Base-by-base conservation (phyloP, 306 rosid species). In the Sphenostylis stenocarpa region DNA sequence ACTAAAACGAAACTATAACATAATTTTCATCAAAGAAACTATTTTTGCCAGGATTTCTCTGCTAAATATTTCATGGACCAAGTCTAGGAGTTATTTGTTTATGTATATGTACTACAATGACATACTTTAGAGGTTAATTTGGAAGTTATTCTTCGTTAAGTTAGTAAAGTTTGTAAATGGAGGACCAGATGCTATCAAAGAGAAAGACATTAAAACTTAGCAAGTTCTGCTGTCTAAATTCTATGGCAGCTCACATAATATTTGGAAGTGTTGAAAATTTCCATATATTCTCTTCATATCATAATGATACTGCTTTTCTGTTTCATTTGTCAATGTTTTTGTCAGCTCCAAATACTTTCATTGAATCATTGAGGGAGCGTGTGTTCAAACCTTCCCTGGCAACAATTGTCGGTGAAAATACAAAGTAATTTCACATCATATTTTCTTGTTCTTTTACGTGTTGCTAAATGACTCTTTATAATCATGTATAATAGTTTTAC, bases 361-460 rank as follows among this genome's bases (percentile, higher is more conserved):
- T 95, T 41, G 97, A 92, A 82, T 90, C 96, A 65, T 66, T 95
- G 87, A 95, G 99, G 92, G 99, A 95, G 75, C 97, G 89, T 72
- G 86, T 95, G 91, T 95, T 95, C 85, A 92, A 88, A 86, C 99
- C 99, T 36, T 85, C 97, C 61, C 75, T 95, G 80, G 84, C 99
- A 73, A 85, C 92, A 48, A 87, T 95, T 56, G 65, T 95, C 55
- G 82, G 84, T 44, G 99, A 95, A 82, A 85, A 84, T 80, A 70
- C 85, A 10, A 95, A 88, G 99, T 95, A 95, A 74, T 67, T 80
- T 80, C 38, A 20, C 60, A 70, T 36, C 68, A 55, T 74, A 71
- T 65, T 73, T 78, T 51, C 75, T 39, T 52, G 43, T 79, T 78
- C 61, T 57, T 41, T 39, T 83, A 70, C 77, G 23, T 53, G 62